Conservation (phyloP, 768 basidiomycete genomes). For the Suillus occidentalis region DNA sequence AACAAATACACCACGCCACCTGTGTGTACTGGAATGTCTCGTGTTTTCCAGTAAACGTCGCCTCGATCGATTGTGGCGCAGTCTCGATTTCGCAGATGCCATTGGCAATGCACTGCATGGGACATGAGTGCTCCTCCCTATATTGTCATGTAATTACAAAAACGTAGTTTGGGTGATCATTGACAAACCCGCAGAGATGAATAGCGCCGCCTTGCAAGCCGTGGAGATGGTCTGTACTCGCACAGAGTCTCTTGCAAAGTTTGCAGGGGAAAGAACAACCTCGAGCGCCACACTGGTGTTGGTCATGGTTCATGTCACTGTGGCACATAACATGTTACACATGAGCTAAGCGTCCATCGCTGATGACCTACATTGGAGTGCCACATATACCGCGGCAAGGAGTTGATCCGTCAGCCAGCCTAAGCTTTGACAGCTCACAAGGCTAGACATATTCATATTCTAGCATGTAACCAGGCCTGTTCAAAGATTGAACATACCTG, state of each 20-base stretch:
- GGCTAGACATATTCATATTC: slow-evolving; percentile 30
- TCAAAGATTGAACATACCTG: slow-evolving; percentile 33
- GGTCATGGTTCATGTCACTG: slow-evolving; percentile 46
- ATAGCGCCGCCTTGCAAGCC: slow-evolving; percentile 39
- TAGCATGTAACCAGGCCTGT: neutral
- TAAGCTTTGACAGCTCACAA: slow-evolving; percentile 38
- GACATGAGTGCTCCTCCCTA: slow-evolving; percentile 55
- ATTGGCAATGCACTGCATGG: slow-evolving; percentile 38
- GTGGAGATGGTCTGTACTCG: slow-evolving; percentile 51
- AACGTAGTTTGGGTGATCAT: neutral
- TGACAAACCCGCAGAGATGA: slow-evolving; percentile 64
- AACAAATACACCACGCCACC: slow-evolving; percentile 31
- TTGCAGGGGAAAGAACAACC: slow-evolving; percentile 55
- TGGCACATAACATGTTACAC: neutral
- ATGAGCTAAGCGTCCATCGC: neutral
- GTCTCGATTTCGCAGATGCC: slow-evolving; percentile 64
- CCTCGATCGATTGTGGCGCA: slow-evolving; percentile 57
- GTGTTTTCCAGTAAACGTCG: slow-evolving; percentile 58
- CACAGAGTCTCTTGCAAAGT: slow-evolving; percentile 56
- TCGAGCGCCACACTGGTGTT: slow-evolving; percentile 50
- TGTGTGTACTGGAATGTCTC: slow-evolving; percentile 68
- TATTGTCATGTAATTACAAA: slow-evolving; percentile 1
- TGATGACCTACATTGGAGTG: slow-evolving; percentile 38
- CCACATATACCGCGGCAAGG: slow-evolving; percentile 46
- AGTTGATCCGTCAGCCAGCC: slow-evolving; percentile 25